Conservation (phyloP, 495 filamentous ascomycete genomes). For the Xylaria scruposa region DNA sequence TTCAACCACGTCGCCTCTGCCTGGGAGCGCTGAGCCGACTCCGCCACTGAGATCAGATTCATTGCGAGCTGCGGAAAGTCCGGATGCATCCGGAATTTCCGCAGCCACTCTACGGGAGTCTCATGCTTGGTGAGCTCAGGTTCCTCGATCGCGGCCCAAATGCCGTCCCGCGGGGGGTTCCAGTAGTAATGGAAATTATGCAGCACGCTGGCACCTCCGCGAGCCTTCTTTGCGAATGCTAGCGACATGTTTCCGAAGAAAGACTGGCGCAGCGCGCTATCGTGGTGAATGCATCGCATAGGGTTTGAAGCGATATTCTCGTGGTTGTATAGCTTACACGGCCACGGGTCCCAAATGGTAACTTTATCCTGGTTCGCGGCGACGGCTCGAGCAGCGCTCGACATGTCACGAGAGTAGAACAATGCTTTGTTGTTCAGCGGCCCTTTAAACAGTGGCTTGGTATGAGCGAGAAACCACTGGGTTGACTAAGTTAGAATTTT, state of each 20-base stretch:
- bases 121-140: slow-evolving; percentile 8
- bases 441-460: background rate
- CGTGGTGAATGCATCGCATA: slow-evolving; percentile 20
- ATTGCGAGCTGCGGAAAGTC: background rate
- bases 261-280: slow-evolving; percentile 3
- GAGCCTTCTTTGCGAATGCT: slow-evolving; percentile 14
- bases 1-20: slow-evolving; percentile 8
- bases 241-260: slow-evolving; percentile 22
- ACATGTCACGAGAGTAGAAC: slow-evolving; percentile 19
- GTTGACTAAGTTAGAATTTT: background rate
- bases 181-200: slow-evolving; percentile 9
- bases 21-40: background rate
- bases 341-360: slow-evolving; percentile 15
- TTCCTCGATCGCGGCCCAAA: slow-evolving; percentile 14
- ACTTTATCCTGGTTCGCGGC: background rate
- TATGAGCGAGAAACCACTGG: background rate
- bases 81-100: background rate
- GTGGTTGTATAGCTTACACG: slow-evolving; percentile 4
- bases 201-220: slow-evolving; percentile 9
- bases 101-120: slow-evolving; percentile 4
- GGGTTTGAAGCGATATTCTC: background rate
- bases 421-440: background rate
- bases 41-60: background rate
- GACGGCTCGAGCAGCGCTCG: slow-evolving; percentile 11
- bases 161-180: slow-evolving; percentile 8